Evolutionary conservation across 108 stramenopile genomes (phyloP).

Genomic region (Conticribra guillardii): DNA sequence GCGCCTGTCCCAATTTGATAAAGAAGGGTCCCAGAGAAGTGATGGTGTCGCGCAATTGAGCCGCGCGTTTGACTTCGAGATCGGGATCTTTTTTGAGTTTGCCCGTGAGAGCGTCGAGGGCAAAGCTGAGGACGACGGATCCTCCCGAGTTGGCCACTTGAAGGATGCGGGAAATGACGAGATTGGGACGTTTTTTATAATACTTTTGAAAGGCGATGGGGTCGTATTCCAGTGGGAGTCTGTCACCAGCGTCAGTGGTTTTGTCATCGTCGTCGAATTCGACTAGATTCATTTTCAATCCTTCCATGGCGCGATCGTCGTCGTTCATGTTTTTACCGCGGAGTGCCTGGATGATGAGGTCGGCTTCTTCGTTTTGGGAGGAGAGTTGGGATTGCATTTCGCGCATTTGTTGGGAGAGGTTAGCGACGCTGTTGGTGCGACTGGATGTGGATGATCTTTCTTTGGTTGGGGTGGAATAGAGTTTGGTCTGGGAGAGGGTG

Average conservation of each 20-base stretch:
- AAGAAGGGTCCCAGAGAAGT: slow-evolving; percentile 92
- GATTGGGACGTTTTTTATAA: slow-evolving; percentile 77
- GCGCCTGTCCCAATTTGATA: slow-evolving; percentile 87
- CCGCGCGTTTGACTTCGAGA: slow-evolving; percentile 84
- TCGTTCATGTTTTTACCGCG: slow-evolving; percentile 90
- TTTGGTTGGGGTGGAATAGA: slow-evolving; percentile 4
- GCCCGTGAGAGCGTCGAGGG: slow-evolving; percentile 60
- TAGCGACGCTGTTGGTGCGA: slow-evolving; percentile 17
- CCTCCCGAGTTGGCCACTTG: slow-evolving; percentile 76
- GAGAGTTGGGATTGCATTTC: slow-evolving; percentile 50
- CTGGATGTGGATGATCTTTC: slow-evolving; percentile 8
- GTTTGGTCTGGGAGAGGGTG: neutral
- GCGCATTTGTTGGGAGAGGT: slow-evolving; percentile 41
- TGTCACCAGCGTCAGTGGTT: slow-evolving; percentile 17
- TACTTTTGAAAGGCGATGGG: slow-evolving; percentile 79
- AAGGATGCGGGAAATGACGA: slow-evolving; percentile 65
- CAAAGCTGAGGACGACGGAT: slow-evolving; percentile 54
- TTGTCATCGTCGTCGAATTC: slow-evolving; percentile 59
- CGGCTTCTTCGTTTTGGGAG: slow-evolving; percentile 70
- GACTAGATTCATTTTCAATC: slow-evolving; percentile 85
- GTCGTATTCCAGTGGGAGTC: slow-evolving; percentile 86
- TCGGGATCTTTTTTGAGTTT: slow-evolving; percentile 71
- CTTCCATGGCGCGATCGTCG: slow-evolving; percentile 75
- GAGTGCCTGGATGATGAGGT: slow-evolving; percentile 79
- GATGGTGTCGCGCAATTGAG: slow-evolving; percentile 85